These are phyloP conservation scores for Saccharomyces kudriavzevii DNA, from an alignment of 805 yeast genomes.

Conservation along the genomic window DNA sequence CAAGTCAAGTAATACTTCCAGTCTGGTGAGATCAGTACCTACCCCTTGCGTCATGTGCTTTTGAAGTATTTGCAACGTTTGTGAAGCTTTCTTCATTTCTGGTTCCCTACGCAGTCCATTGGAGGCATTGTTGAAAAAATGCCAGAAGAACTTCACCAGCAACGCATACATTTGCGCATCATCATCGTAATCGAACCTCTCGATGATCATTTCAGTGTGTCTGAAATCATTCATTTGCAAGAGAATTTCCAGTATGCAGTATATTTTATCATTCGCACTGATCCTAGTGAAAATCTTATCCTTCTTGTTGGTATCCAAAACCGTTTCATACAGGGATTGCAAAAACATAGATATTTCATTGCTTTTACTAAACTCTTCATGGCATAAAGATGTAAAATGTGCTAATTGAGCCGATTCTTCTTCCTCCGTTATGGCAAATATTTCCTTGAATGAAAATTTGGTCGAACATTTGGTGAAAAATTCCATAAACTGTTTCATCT, in stretches of 20 bases:
- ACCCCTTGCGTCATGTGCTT: background rate
- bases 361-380: slow-evolving; percentile 3
- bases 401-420: slow-evolving; percentile 18
- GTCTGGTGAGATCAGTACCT: background rate
- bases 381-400: slow-evolving; percentile 17
- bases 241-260: slow-evolving; percentile 22
- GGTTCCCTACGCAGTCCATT: slow-evolving; percentile 35
- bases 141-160: slow-evolving; percentile 33
- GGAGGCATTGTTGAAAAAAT: slow-evolving; percentile 36
- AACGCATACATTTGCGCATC: slow-evolving; percentile 1
- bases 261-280: slow-evolving; percentile 6
- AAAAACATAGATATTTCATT: background rate
- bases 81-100: slow-evolving; percentile 33
- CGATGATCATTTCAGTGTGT: background rate
- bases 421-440: slow-evolving; percentile 16
- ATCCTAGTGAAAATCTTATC: slow-evolving; percentile 14
- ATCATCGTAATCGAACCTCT: background rate
- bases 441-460: slow-evolving; percentile 14
- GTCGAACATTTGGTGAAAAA: slow-evolving; percentile 9
- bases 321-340: background rate
- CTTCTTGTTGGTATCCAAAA: slow-evolving; percentile 2
- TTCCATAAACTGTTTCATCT: slow-evolving; percentile 11
- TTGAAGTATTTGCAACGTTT: slow-evolving; percentile 18
- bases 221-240: slow-evolving; percentile 26
- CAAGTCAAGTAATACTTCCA: slow-evolving; percentile 21